Evolutionary conservation across 345 rosid genomes (phyloP).

Genomic region (Eucalyptus fibrosa): DNA sequence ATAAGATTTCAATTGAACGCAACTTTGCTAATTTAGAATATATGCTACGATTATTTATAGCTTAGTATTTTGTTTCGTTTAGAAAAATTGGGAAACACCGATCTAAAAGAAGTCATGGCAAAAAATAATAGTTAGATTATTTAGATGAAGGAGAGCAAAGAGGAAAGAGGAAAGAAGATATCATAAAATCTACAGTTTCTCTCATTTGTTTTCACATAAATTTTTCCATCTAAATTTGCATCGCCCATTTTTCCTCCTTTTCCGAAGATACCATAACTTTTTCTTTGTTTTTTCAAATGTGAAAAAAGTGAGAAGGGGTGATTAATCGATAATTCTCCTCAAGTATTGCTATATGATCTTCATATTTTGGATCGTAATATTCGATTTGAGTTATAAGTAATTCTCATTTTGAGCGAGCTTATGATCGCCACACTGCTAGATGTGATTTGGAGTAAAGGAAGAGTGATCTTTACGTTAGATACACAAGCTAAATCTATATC

Average conservation of each 20-base stretch:
- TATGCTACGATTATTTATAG: background rate
- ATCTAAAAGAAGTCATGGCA: background rate
- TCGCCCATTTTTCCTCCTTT: background rate
- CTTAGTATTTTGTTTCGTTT: background rate
- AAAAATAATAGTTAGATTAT: background rate
- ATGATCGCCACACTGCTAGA: background rate
- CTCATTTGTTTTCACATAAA: background rate
- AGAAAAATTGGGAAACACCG: background rate
- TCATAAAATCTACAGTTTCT: background rate
- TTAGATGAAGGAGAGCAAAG: background rate
- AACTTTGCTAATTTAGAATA: background rate
- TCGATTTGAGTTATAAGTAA: background rate
- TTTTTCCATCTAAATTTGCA: background rate
- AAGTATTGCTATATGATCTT: background rate
- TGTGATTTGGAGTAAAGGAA: background rate
- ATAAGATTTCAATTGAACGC: background rate
- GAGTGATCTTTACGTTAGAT: background rate
- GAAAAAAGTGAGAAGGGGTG: background rate
- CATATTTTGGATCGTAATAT: background rate
- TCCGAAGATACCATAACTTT: background rate
- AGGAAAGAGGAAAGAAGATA: background rate
- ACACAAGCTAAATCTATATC: background rate
- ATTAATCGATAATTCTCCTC: background rate
- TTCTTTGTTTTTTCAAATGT: background rate
- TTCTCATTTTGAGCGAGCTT: background rate